Evolutionary conservation across 805 yeast species (phyloP), one percentile per base, ranked within the genome.

Genomic region (Starmerella riodocensis): DNA sequence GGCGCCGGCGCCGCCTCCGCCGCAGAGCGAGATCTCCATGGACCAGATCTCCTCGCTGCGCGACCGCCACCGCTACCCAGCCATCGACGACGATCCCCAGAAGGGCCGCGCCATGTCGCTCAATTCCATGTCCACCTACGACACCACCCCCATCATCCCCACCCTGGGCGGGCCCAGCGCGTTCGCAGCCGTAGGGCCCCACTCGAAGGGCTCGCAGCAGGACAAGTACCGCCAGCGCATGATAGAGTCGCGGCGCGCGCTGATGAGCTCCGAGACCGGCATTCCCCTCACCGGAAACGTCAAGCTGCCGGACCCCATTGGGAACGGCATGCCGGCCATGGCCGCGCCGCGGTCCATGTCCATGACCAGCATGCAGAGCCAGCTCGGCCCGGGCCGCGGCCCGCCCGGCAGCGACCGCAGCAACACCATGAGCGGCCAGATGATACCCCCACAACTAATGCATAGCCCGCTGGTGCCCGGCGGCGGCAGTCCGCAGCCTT

Each of bases 141-240:
- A 59, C 43, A 52, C 63, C 6, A 53, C 63, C 21, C 63, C 63
- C 17, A 46, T 59, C 28, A 57, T 59, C 32, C 63, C 63, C 23
- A 54, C 51, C 38, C 37, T 59, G 17, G 50, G 51, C 17, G 37
- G 51, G 5, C 39, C 25, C 21, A 28, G 36, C 16, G 34, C 29
- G 29, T 34, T 31, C 26, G 34, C 36, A 28, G 26, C 42, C 1
- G 42, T 39, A 7, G n/a, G 38, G 16, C 3, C 39, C 18, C 41
- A 25, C 29, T 39, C 38, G 29, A 34, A 35, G 25, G 29, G 36
- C 22, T 35, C 41, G 23, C 37, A 39, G 35, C 40, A 42, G 36
- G 50, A 47, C 28, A 40, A 51, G 43, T 50, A 55, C 46, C 50
- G 56, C 19, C 55, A 51, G 29, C 45, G 51, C 14, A 47, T 52